Conservation (phyloP, 306 rosid species). For the cucumber (Cucumis sativus) region Cucumber_9930_V3 NC_026661.2:21435501-21436000, state of each 20-base stretch:
- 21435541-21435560: constrained; percentile 41
- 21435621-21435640: constrained; percentile 57
- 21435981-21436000: constrained; percentile 28
- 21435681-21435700: constrained; percentile 64
- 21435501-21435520: constrained; percentile 35
- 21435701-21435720: constrained; percentile 71
- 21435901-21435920: background rate
- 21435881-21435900: constrained; percentile 9
- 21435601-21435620: constrained; percentile 35
- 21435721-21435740: constrained; percentile 70
- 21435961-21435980: background rate
- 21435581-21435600: constrained; percentile 54
- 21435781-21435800: constrained; percentile 49
- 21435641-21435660: constrained; percentile 83
- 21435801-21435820: constrained; percentile 18
- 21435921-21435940: background rate
- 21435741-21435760: constrained; percentile 59
- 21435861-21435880: constrained; percentile 1
- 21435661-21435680: constrained; percentile 89
- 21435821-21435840: constrained; percentile 7
- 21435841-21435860: background rate
- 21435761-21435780: constrained; percentile 47
- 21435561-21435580: constrained; percentile 22
- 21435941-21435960: background rate
- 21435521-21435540: constrained; percentile 43